phyloP scores from a whole-genome alignment of 2,329 filamentous ascomycete genomes.

The Diplodia sapinea region DNA sequence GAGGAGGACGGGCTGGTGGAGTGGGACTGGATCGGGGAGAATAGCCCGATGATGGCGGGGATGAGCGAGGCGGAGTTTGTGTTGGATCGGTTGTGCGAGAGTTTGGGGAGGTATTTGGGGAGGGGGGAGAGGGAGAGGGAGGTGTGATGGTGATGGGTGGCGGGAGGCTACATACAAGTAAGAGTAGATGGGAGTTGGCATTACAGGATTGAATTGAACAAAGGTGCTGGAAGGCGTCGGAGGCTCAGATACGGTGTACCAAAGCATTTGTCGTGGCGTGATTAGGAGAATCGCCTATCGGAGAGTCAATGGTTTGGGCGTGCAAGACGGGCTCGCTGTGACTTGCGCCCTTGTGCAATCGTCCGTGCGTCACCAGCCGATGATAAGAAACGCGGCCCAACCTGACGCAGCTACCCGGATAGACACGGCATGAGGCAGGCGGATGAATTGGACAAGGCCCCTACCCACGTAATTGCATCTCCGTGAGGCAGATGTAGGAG shows the following conservation, averaged over 20 bases:
- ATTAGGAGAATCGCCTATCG: background rate
- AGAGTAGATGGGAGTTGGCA: background rate
- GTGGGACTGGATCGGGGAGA: conserved; percentile 76
- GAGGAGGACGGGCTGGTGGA: conserved; percentile 66
- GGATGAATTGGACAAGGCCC: no score
- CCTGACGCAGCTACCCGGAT: background rate
- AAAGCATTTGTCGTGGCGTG: background rate
- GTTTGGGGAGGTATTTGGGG: conserved; percentile 53
- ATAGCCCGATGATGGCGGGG: conserved; percentile 69
- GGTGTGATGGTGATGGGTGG: background rate
- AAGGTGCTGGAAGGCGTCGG: background rate
- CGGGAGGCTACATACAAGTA: background rate
- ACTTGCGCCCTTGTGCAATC: background rate
- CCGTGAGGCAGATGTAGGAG: no score
- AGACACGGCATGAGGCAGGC: no score
- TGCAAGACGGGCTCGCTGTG: conserved; percentile 7
- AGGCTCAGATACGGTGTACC: background rate
- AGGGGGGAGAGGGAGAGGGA: background rate
- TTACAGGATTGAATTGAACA: conserved; percentile 3
- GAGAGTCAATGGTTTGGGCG: background rate
- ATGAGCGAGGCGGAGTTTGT: conserved; percentile 71
- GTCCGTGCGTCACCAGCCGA: conserved; percentile 3
- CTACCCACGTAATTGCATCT: no score
- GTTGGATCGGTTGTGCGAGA: conserved; percentile 69
- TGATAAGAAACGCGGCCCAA: conserved; percentile 3